Base-by-base conservation (phyloP, 2,329 filamentous ascomycete species). In the Trichoderma harzianum region DNA sequence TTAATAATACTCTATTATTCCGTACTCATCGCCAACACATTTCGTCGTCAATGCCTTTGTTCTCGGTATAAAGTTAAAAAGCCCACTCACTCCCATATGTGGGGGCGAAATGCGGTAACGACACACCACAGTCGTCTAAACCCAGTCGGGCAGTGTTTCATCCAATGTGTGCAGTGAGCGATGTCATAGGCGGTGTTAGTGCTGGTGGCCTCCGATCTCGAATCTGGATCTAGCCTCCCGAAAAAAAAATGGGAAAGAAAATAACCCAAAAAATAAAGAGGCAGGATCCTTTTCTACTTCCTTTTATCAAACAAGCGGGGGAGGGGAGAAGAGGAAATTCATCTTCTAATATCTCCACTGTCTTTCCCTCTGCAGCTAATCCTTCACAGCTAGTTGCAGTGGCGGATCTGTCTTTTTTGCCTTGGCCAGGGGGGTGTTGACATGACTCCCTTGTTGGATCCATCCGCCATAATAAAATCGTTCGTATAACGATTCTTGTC, bases 181-280 rank as follows among this genome's bases (percentile, higher is more conserved):
- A 47, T 68, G 65, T 60, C 65, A 32, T 65, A 11, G 10, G 16
- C 34, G 26, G 26, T 47, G 26, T 26, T 36, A 62, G 67, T 62
- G 57, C n/a, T 69, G 67, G 57, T 21, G 39, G 21, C 39, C 53
- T 62, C 66, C 39, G 67, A 69, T 69, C 67, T 69, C 30, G 24
- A 69, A 62, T 69, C 67, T 62, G 30, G 47, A 53, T 57, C 39
- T 61, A 36, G 57, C 28, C 14, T 16, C 26, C n/a, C 10, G 24
- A 39, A 30, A 47, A 30, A 30, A 67, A 60, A 51, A 6, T 12
- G 18, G 21, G 28, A 11, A 36, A 69, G 12, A 16, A 26, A 30
- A 53, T 3, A 39, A 39, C 16, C 36, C 36, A 21, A 7, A 30
- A 43, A 21, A 61, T 28, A 51, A 61, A 51, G 16, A 36, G 18